Conservation (phyloP, 768 basidiomycete genomes). For the Crepidotus variabilis region DNA sequence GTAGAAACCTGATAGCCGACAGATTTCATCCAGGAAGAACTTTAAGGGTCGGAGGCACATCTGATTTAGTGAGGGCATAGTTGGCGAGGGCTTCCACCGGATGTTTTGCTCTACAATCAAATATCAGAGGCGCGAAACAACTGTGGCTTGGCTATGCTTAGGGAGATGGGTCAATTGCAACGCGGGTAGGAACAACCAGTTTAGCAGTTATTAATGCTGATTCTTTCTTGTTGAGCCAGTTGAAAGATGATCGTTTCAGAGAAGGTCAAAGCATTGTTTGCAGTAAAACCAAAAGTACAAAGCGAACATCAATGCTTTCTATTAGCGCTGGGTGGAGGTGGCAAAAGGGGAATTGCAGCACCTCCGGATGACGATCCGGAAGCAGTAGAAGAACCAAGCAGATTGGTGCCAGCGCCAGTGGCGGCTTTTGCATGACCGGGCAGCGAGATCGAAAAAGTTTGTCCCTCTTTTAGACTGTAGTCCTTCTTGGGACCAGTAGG, state of each 20-base stretch:
- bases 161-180: no score
- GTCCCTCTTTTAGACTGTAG: slow-evolving; percentile 90
- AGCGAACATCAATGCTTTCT: slow-evolving; percentile 35
- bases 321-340: slow-evolving; percentile 75
- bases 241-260: background rate
- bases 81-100: no score
- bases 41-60: no score
- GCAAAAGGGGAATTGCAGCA: slow-evolving; percentile 63
- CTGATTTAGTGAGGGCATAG: no score
- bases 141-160: no score
- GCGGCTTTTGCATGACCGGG: slow-evolving; percentile 65
- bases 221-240: no score
- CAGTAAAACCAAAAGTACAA: background rate
- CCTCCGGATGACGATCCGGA: slow-evolving; percentile 22
- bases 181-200: no score
- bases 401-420: slow-evolving; percentile 24
- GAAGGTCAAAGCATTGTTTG: background rate
- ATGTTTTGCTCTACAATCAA: no score
- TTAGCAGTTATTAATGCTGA: no score
- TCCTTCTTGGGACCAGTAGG: slow-evolving; percentile 87
- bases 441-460: slow-evolving; percentile 89
- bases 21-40: no score
- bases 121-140: no score
- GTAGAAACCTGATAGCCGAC: no score
- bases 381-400: slow-evolving; percentile 29